Base-by-base conservation (phyloP, 1,139 yeast genomes). In the Magnusiomyces ingens region DNA sequence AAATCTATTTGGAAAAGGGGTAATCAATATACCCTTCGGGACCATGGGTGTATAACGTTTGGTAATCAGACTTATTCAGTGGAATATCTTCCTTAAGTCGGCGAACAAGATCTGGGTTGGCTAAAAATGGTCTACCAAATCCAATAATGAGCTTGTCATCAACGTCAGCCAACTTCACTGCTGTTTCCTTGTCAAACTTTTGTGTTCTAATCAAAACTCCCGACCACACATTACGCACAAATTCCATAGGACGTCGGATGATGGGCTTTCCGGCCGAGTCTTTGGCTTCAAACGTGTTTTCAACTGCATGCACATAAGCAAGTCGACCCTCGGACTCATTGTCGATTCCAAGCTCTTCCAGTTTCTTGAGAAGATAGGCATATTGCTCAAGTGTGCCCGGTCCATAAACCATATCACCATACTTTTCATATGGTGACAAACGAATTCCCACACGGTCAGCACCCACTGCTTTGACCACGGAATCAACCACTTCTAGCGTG, bases 291-390 rank as follows among this genome's bases (percentile, higher is more conserved):
- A 5, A 5, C 4, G n/a, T 5, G 38, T 22, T 22, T 45, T 81
- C 85, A 22, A 80, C 78, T 43, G 79, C 52, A 52, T 80, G 80
- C 15, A 81, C 55, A 64, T 74, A 81, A 2, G 84, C 82, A 26
- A 78, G 58, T 19, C 58, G 54, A 5, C 32, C 32, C 4, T 26
- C 8, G 47, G 22, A 11, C 36, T 62, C 64, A 18, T 64, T 64
- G 2, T 60, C 64, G 26, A 58, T 53, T 4, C 60, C 67, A 10
- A 66, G 63, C 46, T 57, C 57, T 54, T 68, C 67, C 5, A 71
- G 62, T 59, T 70, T 64, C 3, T 55, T 51, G 17, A 64, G 43
- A 15, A 71, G 51, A 54, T 70, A 66, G 15, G 64, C 52, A 52
- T 57, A 70, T 53, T 63, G 64, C 3, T 71, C 68, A 35, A 58